phyloP scores from a whole-genome alignment of 202 grass and related monocot species.

The Tripidium arundinaceum region DNA sequence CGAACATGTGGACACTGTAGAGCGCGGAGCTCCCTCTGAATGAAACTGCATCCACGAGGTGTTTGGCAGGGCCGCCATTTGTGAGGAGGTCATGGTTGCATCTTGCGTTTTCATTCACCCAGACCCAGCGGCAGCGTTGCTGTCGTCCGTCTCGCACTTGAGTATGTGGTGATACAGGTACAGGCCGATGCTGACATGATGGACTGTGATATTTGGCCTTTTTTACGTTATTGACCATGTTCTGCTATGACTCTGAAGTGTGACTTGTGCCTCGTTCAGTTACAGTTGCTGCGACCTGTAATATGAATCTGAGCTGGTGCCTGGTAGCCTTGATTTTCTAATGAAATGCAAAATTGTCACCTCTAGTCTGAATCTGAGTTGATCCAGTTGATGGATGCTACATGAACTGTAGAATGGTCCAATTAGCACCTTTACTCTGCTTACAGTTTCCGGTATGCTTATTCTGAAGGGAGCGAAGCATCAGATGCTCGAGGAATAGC shows the following conservation, averaged over 20 bases:
- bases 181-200: background rate
- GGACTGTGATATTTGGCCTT: background rate
- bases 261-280: background rate
- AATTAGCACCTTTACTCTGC: constrained; percentile 19
- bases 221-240: background rate
- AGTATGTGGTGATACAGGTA: no score
- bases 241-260: background rate
- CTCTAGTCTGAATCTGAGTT: background rate
- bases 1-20: background rate
- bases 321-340: background rate
- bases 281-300: background rate
- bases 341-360: background rate
- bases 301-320: constrained; percentile 5
- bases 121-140: no score
- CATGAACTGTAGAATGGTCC: constrained; percentile 14
- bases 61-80: constrained; percentile 7
- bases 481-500: constrained; percentile 32
- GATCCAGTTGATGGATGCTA: background rate
- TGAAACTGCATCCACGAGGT: background rate
- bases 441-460: background rate
- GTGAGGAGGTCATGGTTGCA: background rate
- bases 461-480: constrained; percentile 11
- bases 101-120: background rate
- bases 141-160: background rate
- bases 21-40: background rate